Conservation (phyloP, 2,329 filamentous ascomycete genomes). For the Pseudonectria buxi region DNA sequence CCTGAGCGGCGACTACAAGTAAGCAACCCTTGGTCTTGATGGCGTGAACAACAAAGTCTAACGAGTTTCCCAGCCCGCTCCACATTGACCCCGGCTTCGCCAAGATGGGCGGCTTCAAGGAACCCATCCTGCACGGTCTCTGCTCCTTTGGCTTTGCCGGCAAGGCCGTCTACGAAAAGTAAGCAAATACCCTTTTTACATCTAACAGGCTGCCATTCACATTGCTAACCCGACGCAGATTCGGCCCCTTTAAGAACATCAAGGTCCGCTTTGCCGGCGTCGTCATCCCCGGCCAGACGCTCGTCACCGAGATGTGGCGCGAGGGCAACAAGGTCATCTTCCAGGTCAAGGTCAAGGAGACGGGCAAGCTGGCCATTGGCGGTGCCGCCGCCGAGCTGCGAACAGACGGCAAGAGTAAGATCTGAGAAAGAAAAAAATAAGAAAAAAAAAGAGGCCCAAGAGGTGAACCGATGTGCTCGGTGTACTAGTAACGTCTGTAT, state of each 20-base stretch:
- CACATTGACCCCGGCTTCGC: constrained; percentile 93
- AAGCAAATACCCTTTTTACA: constrained; percentile 2
- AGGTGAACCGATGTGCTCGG: too few relatives aligned
- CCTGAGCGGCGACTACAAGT: constrained; percentile 87
- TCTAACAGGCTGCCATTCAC: not conserved
- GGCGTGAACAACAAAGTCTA: too few relatives aligned
- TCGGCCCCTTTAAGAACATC: constrained; percentile 79
- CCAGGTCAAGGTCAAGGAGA: constrained; percentile 86
- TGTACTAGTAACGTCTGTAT: constrained; percentile 21
- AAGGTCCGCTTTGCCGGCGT: constrained; percentile 87
- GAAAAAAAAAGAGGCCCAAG: constrained; percentile 6
- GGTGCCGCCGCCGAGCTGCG: constrained; percentile 74
- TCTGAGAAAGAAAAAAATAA: constrained; percentile 14
- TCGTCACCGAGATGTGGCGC: constrained; percentile 92
- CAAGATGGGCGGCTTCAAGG: constrained; percentile 91
- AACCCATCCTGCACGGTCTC: constrained; percentile 91
- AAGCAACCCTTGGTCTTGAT: constrained; percentile 19
- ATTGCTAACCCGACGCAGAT: constrained; percentile 31
- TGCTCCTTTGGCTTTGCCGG: constrained; percentile 89
- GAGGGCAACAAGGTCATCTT: constrained; percentile 74
- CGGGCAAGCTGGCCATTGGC: constrained; percentile 79
- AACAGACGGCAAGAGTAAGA: constrained; percentile 24
- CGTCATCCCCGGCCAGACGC: constrained; percentile 80
- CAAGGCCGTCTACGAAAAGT: constrained; percentile 77
- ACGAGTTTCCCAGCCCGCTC: constrained; percentile 63